Base-by-base conservation (phyloP, 2,329 filamentous ascomycete species). In the Alternaria triticimaculans region DNA sequence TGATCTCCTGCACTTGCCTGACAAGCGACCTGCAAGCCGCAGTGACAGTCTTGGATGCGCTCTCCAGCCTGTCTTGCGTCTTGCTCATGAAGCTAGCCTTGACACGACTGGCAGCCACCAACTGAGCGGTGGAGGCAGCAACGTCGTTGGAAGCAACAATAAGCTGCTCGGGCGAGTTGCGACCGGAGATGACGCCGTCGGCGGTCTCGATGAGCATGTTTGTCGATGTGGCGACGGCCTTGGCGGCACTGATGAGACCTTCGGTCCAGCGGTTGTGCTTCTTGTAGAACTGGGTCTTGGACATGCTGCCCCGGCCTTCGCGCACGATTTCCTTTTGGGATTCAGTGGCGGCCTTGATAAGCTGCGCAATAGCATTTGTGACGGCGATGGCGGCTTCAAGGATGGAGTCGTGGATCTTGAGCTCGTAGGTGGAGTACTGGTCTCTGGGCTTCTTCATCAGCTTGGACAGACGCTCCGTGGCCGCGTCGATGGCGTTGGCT, bases 211-310 rank as follows among this genome's bases (percentile, higher is more conserved):
- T 99, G 71, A 99, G 88, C 45, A 91, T 96, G 83, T 97, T 98
- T 11, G 96, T 99, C 15, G 94, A 96, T 2, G 88, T 87, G 4
- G 96, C 96, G 18, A 99, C 96, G 1, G 96, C 96, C 83, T 99
- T 99, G 68, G 96, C 95, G 1, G 96, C 96, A 41, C 93, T 97
- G 78, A 99, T 97, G 64, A 99, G 89, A 51, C 96, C 96, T 78
- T 99, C 96, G 0, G 96, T 99, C 96, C 96, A 99, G 56, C 96
- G 89, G 83, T 98, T 99, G 87, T 99, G 97, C 86, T 98, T 98
- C 87, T 98, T 98, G 89, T 99, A 99, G 81, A 99, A 99, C 23
- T 94, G 94, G 2, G 94, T 96, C 62, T 90, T 88, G 48, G 93
- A 96, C 55, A 92, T 93, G 25, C 90, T 92, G 37, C 96, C 96